Percentiles rank a stretch among this genome's conserved stretches.
Conservation (phyloP, 2,329 filamentous ascomycete genomes). For the Colletotrichum ledebouriae region DNA sequence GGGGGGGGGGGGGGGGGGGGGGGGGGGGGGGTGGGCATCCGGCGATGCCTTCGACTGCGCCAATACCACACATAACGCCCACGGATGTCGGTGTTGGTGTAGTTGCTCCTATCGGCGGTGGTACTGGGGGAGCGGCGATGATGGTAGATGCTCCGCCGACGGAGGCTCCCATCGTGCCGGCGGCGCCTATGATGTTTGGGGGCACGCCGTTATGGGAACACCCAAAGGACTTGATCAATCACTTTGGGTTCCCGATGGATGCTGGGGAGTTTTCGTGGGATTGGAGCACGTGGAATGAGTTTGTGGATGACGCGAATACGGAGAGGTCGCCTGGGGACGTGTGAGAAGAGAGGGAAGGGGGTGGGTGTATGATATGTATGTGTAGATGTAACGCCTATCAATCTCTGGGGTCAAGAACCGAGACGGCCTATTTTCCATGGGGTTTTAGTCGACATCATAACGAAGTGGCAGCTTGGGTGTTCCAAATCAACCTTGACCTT, state of each 20-base stretch:
- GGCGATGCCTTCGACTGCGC: neutral
- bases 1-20: no score
- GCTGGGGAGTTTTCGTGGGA: slow-evolving; percentile 46
- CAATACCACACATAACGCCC: neutral
- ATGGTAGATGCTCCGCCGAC: slow-evolving; percentile 5
- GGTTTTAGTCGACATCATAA: neutral
- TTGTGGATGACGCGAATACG: slow-evolving; percentile 56
- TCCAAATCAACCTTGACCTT: no score
- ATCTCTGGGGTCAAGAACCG: neutral
- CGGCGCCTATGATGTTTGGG: slow-evolving; percentile 30
- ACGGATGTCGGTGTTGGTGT: neutral
- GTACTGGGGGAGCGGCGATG: slow-evolving; percentile 14
- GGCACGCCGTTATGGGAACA: slow-evolving; percentile 41
- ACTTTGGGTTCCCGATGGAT: slow-evolving; percentile 43
- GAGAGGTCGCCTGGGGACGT: slow-evolving; percentile 49
- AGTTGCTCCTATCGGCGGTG: neutral
- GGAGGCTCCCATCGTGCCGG: neutral
- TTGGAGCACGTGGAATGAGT: slow-evolving; percentile 60
- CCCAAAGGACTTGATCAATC: slow-evolving; percentile 45
- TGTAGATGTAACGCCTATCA: slow-evolving; percentile 13
- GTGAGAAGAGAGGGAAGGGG: slow-evolving; percentile 31
- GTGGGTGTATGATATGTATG: slow-evolving; percentile 5
- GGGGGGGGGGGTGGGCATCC: neutral
- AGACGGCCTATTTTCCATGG: neutral
- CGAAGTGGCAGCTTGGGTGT: no score